These are phyloP conservation scores for Simmondsia chinensis DNA, from an alignment of 148 eudicot genomes.

Conservation along the genomic window DNA sequence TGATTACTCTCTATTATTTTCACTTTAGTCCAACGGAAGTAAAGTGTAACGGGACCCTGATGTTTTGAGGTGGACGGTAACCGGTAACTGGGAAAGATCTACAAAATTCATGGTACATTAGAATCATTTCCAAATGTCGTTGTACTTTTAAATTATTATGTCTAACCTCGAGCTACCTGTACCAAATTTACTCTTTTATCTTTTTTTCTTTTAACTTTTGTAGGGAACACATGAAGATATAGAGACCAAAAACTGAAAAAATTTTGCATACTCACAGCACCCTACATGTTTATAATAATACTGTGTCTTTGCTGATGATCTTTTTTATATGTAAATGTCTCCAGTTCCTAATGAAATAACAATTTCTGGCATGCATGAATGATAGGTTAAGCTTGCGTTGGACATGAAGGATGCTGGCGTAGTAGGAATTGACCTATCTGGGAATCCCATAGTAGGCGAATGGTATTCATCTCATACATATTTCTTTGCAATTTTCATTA, in stretches of 20 bases:
- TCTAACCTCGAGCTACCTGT: too few relatives aligned
- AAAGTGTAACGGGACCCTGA: too few relatives aligned
- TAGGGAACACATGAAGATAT: too few relatives aligned
- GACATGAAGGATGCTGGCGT: constrained; percentile 71
- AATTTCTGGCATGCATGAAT: background rate
- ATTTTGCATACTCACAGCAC: too few relatives aligned
- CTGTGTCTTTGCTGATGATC: background rate
- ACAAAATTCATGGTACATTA: too few relatives aligned
- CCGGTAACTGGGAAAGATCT: too few relatives aligned
- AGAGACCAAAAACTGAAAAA: too few relatives aligned
- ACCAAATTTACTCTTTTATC: constrained; percentile 2
- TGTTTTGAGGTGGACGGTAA: too few relatives aligned
- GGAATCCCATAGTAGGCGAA: constrained; percentile 82
- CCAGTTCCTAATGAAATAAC: constrained; percentile 4
- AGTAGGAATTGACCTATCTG: constrained; percentile 90
- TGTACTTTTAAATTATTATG: too few relatives aligned
- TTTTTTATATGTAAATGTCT: background rate
- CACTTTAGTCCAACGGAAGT: too few relatives aligned
- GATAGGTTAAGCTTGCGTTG: constrained; percentile 71
- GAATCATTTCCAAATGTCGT: too few relatives aligned
- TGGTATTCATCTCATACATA: constrained; percentile 34
- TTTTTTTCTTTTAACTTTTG: background rate
- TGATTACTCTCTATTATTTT: too few relatives aligned
- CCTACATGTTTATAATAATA: background rate
- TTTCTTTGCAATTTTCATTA: background rate